A percentile compares a stretch with the other conserved stretches of the same genome.
phyloP scores from a whole-genome alignment of 2,329 filamentous ascomycete species.

The Leptographium procerum region DNA sequence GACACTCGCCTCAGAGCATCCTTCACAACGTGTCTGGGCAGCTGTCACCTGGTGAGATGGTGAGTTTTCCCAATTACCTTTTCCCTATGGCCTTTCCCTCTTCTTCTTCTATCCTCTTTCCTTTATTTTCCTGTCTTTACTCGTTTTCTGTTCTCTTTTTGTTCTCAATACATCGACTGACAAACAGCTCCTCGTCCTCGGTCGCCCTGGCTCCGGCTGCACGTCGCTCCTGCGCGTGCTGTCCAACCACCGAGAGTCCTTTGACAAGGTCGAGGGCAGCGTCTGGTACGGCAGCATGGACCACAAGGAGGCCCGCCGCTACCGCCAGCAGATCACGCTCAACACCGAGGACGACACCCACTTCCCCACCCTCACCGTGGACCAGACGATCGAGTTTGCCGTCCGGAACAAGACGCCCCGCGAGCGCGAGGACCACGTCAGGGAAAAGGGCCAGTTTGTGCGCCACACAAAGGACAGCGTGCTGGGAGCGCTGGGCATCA shows the following conservation, averaged over 20 bases:
- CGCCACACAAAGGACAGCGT: slow-evolving; percentile 45
- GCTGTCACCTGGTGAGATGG: slow-evolving; percentile 8
- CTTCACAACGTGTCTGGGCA: slow-evolving; percentile 6
- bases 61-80: too few species aligned
- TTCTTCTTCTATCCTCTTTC: too few species aligned
- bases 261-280: slow-evolving; percentile 51
- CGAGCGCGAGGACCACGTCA: neutral
- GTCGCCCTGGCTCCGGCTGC: slow-evolving; percentile 46
- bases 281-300: slow-evolving; percentile 47
- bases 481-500: slow-evolving; percentile 58
- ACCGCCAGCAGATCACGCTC: slow-evolving; percentile 32
- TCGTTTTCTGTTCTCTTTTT: too few species aligned
- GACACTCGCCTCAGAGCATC: neutral
- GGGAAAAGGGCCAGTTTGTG: slow-evolving; percentile 42
- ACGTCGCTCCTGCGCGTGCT: slow-evolving; percentile 49
- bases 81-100: too few species aligned
- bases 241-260: slow-evolving; percentile 56
- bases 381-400: slow-evolving; percentile 56
- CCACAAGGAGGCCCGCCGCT: slow-evolving; percentile 29
- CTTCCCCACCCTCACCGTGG: slow-evolving; percentile 57
- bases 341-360: slow-evolving; percentile 60
- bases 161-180: neutral
- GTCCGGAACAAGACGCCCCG: slow-evolving; percentile 45
- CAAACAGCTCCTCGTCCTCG: slow-evolving; percentile 28
- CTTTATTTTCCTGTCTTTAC: too few species aligned